phyloP scores from a whole-genome alignment of 148 eudicot genomes.

The Salicornia ramosissima region DNA sequence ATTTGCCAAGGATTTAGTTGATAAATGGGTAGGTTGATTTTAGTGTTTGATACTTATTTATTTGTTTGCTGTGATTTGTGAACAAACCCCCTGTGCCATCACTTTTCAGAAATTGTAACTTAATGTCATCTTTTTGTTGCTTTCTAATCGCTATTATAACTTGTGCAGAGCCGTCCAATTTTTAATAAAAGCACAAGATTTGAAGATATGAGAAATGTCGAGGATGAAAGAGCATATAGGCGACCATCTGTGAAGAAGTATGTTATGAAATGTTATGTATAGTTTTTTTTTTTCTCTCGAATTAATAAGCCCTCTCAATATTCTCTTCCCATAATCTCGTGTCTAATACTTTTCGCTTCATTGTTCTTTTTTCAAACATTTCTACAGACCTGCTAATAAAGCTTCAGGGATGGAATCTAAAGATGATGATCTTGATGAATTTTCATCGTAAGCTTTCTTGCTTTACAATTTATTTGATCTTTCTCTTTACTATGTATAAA shows the following conservation, averaged over 20 bases:
- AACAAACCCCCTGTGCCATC: not conserved
- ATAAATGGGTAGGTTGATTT: conserved; percentile 74
- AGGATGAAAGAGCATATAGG: conserved; percentile 70
- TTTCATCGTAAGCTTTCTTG: conserved; percentile 52
- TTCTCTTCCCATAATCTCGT: not conserved
- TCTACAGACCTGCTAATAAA: conserved; percentile 59
- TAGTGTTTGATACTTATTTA: not conserved
- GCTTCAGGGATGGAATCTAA: conserved; percentile 62
- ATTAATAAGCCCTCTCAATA: not conserved
- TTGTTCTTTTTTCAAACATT: conserved; percentile 7
- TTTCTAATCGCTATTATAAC: conserved; percentile 6
- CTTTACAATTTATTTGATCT: not conserved
- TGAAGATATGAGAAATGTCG: conserved; percentile 86
- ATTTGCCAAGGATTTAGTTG: conserved; percentile 93
- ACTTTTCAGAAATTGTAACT: not conserved
- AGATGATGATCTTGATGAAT: conserved; percentile 74
- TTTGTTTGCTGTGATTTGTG: not conserved
- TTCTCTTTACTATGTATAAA: not conserved
- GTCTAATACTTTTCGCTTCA: not conserved
- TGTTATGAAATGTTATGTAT: not conserved
- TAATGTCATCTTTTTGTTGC: not conserved
- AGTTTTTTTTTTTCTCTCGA: not conserved
- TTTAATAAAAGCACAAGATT: conserved; percentile 96
- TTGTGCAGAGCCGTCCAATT: conserved; percentile 87
- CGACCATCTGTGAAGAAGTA: conserved; percentile 71